Base-by-base conservation (phyloP, 306 rosid species). In the Malus asiatica region DNA sequence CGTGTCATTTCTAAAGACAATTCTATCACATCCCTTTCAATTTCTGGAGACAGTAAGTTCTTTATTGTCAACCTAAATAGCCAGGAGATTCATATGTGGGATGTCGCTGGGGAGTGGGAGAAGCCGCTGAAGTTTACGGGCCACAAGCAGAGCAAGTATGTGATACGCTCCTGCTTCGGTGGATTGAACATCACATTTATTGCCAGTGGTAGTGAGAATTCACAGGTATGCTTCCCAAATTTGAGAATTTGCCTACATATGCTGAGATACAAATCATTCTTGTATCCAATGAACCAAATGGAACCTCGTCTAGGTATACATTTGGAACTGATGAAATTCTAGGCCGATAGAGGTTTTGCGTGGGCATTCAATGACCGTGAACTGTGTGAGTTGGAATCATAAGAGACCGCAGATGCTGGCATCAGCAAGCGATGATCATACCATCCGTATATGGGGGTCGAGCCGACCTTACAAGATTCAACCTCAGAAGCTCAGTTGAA, bases 1-100 rank as follows among this genome's bases (percentile, higher is more conserved):
- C 83, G 92, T 42, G 92, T 88, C 74, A 88, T 90, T 63, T 72
- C 90, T 19, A 97, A 85, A 83, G 86, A 85, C 85, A 92, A 89
- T 84, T 64, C 88, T 0, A 86, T 90, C 74, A 86, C 92, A 6
- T 90, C 92, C 40, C 87, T 88, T 44, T 86, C 90, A 1, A 82
- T 90, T 70, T 90, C 96, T 44, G 81, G 85, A 73, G 98, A 94
- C 83, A 83, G 98, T 11, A 78, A 85, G 83, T 84, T 82, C 85
- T 90, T 94, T 86, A 89, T 94, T 22, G 90, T 94, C 83, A 94
- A 90, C 79, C 92, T 94, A 15, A 94, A 92, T 79, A 89, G 92
- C 83, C 92, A 91, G 80, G 98, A 90, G 85, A 88, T 92, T 72
- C 98, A 90, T 80, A 85, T 92, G 98, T 94, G 98, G 97, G 95